phyloP scores from a whole-genome alignment of 371 early-diverging fungal genomes.

The Basidiobolus heterosporus region DNA sequence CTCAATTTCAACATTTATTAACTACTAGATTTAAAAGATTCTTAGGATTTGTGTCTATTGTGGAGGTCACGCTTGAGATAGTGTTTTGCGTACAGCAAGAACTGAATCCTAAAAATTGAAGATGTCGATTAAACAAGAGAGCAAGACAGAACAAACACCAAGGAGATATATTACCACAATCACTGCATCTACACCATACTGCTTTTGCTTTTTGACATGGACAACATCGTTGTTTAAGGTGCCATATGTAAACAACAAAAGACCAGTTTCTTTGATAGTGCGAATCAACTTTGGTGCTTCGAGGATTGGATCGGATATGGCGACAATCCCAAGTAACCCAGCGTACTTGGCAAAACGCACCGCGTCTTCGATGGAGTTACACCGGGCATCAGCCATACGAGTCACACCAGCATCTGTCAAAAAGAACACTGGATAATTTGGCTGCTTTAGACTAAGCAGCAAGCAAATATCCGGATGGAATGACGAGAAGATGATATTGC shows the following conservation, averaged over 20 bases:
- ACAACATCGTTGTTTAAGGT: conserved; percentile 57
- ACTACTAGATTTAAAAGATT: not conserved
- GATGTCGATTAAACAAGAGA: no score
- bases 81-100: no score
- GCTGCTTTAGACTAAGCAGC: conserved; percentile 65
- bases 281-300: conserved; percentile 60
- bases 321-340: conserved; percentile 68
- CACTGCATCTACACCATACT: conserved; percentile 66
- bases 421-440: conserved; percentile 77
- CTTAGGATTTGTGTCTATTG: no score
- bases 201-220: conserved; percentile 50
- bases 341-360: conserved; percentile 64
- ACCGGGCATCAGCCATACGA: conserved; percentile 59
- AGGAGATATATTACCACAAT: conserved; percentile 29
- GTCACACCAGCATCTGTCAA: conserved; percentile 73
- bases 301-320: conserved; percentile 56
- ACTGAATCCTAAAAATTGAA: no score
- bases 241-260: conserved; percentile 80
- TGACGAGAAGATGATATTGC: conserved; percentile 81
- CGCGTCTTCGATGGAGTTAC: conserved; percentile 70
- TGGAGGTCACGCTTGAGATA: no score
- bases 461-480: conserved; percentile 86
- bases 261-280: conserved; percentile 48
- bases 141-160: no score
- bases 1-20: not conserved